Base-by-base conservation (phyloP, 2,329 filamentous ascomycete genomes). In the Cercospora beticola region DNA sequence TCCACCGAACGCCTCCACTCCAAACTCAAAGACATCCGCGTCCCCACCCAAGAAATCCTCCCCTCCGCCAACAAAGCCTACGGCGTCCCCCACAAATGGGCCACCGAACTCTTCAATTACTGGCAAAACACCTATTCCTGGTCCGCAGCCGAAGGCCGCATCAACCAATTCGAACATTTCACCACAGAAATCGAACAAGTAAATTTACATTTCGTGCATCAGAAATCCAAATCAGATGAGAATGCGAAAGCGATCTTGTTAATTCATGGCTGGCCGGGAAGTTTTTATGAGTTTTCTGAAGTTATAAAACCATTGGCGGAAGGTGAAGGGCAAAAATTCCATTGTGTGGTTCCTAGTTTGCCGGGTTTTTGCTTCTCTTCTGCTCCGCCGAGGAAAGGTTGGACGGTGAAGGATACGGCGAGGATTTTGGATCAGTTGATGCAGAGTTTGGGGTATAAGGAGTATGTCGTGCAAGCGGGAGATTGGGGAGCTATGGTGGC, bases 341-440 rank as follows among this genome's bases (percentile, higher is more conserved):
- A 83, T 89, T 68, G 79, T 88, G 83, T 89, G 0, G 86, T 86
- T 0, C 87, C 87, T 0, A 87, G 84, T 6, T 78, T 89, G 1
- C 87, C 87, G 0, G 85, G 86, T 58, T 86, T 82, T 69, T 81
- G 85, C 72, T 85, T 87, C 78, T 83, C 78, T 0, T 72, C 72
- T 5, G 70, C 75, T 5, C 76, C 80, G 6, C 74, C 75, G 1
- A 62, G 70, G 0, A 70, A 67, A 4, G 75, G 74, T 4, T 82
- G 81, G 80, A 80, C 75, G 3, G 70, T 79, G 14, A 74, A 77
- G 30, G 79, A 82, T 64, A 80, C 77, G 1, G 78, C 81, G 6
- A 74, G 78, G 0, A 56, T 81, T 9, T 81, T 81, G 58, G 73
- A 82, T 64, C 74, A 70, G 4, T 72, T 83, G 3, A 81, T 82